Evolutionary conservation across 805 yeast genomes (phyloP).

Genomic region (Saccharomycopsis schoenii): DNA sequence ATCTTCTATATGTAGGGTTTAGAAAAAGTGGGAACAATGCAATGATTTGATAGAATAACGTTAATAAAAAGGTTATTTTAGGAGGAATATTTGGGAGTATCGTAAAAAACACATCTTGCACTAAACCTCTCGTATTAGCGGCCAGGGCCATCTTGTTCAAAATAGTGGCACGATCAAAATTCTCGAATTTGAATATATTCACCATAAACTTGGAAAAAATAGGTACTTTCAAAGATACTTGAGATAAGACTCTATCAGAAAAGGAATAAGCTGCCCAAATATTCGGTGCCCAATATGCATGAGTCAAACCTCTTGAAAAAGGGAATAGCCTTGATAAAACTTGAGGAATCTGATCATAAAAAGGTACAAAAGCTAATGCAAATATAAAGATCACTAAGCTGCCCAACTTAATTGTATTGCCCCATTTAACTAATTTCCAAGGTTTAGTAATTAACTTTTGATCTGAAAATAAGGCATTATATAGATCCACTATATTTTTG

Average conservation of each 20-base stretch:
- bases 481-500: conserved; percentile 18
- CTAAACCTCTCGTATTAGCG: conserved; percentile 53
- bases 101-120: conserved; percentile 79
- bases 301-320: conserved; percentile 88
- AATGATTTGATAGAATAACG: conserved; percentile 75
- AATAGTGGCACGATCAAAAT: conserved; percentile 5
- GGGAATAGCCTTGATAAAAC: conserved; percentile 73
- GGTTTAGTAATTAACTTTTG: neutral
- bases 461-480: neutral
- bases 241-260: conserved; percentile 56
- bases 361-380: conserved; percentile 68
- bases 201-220: conserved; percentile 35
- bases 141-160: neutral
- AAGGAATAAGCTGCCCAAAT: conserved; percentile 93
- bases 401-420: conserved; percentile 52
- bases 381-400: conserved; percentile 53
- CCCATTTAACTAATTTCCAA: conserved; percentile 38
- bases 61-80: conserved; percentile 60
- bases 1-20: conserved; percentile 67
- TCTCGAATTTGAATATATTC: conserved; percentile 20
- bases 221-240: conserved; percentile 26
- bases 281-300: conserved; percentile 99
- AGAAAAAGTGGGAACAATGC: conserved; percentile 63
- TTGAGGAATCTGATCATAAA: conserved; percentile 53
- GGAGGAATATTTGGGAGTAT: conserved; percentile 79